A percentile compares a stretch with the other conserved stretches of the same genome.
Evolutionary conservation across 2,329 filamentous ascomycete species (phyloP).

Genomic region (Colletotrichum sp.): DNA sequence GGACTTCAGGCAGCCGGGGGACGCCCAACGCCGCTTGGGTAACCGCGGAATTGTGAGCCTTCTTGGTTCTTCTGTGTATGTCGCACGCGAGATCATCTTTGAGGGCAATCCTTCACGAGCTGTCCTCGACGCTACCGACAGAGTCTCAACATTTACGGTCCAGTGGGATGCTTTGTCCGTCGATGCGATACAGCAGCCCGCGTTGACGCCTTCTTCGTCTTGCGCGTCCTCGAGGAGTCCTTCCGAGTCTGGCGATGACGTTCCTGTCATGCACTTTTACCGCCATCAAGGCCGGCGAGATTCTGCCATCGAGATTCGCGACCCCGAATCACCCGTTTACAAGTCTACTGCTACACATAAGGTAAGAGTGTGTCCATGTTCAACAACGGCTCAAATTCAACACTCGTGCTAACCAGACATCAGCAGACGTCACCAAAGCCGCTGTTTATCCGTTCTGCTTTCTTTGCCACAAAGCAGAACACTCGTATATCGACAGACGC

Average conservation of each 20-base stretch:
- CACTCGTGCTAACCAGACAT: not conserved
- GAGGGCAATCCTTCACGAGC: conserved; percentile 9
- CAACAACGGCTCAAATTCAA: not conserved
- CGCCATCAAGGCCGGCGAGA: conserved; percentile 13
- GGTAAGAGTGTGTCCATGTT: not conserved
- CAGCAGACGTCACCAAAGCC: conserved; percentile 10
- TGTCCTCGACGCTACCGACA: not conserved
- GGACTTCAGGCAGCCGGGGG: not conserved
- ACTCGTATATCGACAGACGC: not conserved
- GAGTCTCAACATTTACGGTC: conserved; percentile 9
- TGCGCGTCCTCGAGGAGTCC: conserved; percentile 16
- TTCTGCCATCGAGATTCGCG: conserved; percentile 16
- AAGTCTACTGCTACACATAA: conserved; percentile 1
- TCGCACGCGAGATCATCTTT: conserved; percentile 7
- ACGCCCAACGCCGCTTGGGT: not conserved
- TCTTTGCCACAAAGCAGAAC: conserved; percentile 1
- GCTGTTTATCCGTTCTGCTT: not conserved
- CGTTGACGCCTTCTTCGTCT: conserved; percentile 10
- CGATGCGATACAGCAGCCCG: conserved; percentile 3
- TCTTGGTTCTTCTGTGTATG: conserved; percentile 11
- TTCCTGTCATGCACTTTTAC: conserved; percentile 8
- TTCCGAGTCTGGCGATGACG: conserved; percentile 10
- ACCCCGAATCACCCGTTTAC: conserved; percentile 14
- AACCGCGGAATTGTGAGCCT: conserved; percentile 14
- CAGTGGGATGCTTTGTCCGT: conserved; percentile 17